Conservation (phyloP, 805 yeast species). For the Candida namnaoensis region DNA sequence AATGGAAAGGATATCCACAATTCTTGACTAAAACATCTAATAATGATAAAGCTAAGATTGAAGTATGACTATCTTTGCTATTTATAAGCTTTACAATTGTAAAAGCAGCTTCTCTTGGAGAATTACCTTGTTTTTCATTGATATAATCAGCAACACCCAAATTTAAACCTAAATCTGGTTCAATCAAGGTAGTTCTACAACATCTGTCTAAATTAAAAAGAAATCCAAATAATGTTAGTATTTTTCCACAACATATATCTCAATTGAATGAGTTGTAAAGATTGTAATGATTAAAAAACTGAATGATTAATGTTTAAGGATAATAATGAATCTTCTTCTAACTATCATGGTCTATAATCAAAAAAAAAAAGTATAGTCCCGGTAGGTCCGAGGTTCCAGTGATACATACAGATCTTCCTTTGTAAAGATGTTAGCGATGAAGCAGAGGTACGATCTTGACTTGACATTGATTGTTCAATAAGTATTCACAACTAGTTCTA, state of each 20-base stretch:
- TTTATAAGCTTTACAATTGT: constrained; percentile 78
- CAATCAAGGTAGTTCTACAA: constrained; percentile 70
- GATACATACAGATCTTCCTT: constrained; percentile 28
- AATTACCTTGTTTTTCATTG: constrained; percentile 84
- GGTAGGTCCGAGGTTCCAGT: not conserved
- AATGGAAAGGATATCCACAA: constrained; percentile 95
- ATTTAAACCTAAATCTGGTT: constrained; percentile 85
- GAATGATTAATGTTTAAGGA: too few relatives aligned
- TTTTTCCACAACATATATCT: not conserved
- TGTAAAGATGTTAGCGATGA: constrained; percentile 1
- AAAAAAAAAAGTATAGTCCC: not conserved
- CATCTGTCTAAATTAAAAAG: constrained; percentile 52
- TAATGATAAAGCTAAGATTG: constrained; percentile 73
- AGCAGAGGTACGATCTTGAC: not conserved
- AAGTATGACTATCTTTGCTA: constrained; percentile 75
- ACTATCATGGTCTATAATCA: too few relatives aligned
- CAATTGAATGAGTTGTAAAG: too few relatives aligned
- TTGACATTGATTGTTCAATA: not conserved
- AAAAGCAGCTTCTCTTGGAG: constrained; percentile 88
- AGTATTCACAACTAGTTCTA: not conserved
- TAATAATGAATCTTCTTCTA: too few relatives aligned
- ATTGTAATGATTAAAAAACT: too few relatives aligned
- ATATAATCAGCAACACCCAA: constrained; percentile 89
- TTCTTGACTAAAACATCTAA: constrained; percentile 90
- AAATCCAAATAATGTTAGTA: not conserved